phyloP scores from a whole-genome alignment of 139 green algal genomes.

The Chlamydomonas sp. region DNA sequence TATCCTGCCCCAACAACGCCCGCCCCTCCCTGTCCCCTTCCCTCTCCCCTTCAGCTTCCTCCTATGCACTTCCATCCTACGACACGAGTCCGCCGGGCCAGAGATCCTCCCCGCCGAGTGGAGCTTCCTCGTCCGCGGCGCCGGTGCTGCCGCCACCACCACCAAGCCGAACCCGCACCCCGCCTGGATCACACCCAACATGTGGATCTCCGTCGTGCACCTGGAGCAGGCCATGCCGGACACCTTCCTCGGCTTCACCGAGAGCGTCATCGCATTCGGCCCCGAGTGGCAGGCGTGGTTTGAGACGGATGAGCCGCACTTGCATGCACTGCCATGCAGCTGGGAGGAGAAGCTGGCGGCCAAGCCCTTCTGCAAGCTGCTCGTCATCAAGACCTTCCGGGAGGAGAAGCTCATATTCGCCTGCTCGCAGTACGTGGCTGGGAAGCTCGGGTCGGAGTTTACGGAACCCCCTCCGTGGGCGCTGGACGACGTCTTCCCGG shows the following conservation, averaged over 20 bases:
- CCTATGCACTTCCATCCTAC: slow-evolving; percentile 69
- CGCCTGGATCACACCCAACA: slow-evolving; percentile 49
- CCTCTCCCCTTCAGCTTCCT: slow-evolving; percentile 11
- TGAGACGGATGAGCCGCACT: slow-evolving; percentile 56
- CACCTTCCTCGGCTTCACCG: slow-evolving; percentile 51
- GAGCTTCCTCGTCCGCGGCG: slow-evolving; percentile 82
- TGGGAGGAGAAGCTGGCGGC: slow-evolving; percentile 54
- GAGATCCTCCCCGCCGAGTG: slow-evolving; percentile 75
- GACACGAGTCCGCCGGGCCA: slow-evolving; percentile 46
- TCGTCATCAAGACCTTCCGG: slow-evolving; percentile 74
- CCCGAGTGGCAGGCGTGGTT: slow-evolving; percentile 57
- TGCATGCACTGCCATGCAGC: slow-evolving; percentile 55
- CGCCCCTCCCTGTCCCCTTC: not conserved
- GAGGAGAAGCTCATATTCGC: slow-evolving; percentile 80
- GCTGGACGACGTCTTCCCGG: slow-evolving; percentile 84
- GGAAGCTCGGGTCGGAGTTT: slow-evolving; percentile 75
- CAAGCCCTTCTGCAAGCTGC: slow-evolving; percentile 68
- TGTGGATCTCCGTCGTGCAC: slow-evolving; percentile 53
- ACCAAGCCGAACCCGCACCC: slow-evolving; percentile 36
- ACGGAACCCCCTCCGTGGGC: slow-evolving; percentile 80
- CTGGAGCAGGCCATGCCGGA: not conserved
- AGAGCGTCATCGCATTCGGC: slow-evolving; percentile 29
- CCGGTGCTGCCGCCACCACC: not conserved
- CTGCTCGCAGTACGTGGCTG: slow-evolving; percentile 61
- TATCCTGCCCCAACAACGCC: too few species aligned